A percentile compares a stretch with the other conserved stretches of the same genome.
Conservation (phyloP, 768 basidiomycete genomes). For the Lactarius hengduanensis region DNA sequence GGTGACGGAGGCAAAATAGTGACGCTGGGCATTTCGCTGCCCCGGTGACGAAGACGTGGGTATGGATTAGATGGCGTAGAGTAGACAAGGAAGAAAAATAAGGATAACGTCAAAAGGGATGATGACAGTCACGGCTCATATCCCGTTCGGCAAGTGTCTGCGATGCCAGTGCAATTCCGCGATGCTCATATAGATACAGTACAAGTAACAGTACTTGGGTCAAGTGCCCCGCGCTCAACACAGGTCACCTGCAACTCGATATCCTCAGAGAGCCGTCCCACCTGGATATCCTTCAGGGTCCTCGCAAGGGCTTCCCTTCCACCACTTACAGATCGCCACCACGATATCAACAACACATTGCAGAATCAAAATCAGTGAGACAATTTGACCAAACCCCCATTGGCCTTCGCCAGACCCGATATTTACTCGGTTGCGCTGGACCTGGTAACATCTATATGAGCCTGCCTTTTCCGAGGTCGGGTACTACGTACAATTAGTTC, state of each 20-base stretch:
- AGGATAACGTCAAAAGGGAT: slow-evolving; percentile 19
- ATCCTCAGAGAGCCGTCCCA: background rate
- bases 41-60: background rate
- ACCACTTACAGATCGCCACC: background rate
- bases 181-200: background rate
- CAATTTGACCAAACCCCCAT: slow-evolving; percentile 23
- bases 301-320: background rate
- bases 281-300: background rate
- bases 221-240: background rate
- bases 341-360: slow-evolving; percentile 7
- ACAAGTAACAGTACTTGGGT: background rate
- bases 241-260: background rate
- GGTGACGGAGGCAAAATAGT: slow-evolving; percentile 43
- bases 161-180: background rate
- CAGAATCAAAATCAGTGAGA: slow-evolving; percentile 3
- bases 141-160: background rate
- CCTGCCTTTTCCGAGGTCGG: background rate
- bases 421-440: slow-evolving; percentile 6
- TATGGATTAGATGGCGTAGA: slow-evolving; percentile 19
- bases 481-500: slow-evolving; percentile 14
- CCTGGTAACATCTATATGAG: slow-evolving; percentile 6
- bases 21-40: slow-evolving; percentile 42
- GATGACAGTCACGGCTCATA: slow-evolving; percentile 1
- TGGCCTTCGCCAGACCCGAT: slow-evolving; percentile 9
- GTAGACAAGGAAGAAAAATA: slow-evolving; percentile 20